Base-by-base conservation (phyloP, 495 filamentous ascomycete genomes). In the Tuber brumale region DNA sequence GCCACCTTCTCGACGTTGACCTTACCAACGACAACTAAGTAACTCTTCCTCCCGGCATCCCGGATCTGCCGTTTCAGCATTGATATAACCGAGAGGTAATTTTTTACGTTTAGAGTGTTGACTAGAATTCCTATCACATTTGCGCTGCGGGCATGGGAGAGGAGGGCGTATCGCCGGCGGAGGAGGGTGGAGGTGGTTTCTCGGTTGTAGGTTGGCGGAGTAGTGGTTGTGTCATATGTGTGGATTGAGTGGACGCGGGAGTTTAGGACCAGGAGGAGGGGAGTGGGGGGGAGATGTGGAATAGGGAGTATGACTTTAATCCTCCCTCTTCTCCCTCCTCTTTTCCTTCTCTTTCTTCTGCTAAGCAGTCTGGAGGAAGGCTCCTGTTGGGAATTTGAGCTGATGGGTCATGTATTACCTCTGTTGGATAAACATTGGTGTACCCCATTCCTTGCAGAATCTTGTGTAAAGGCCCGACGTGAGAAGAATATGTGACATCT, bases 1-100 rank as follows among this genome's bases (percentile, higher is more conserved):
- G 95, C 96, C 8, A 99, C 86, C 84, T 99, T 99, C 74, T 94
- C 94, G 1, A 94, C 92, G 81, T 98, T 98, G 3, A 98, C 86
- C 82, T 97, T 98, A 57, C 95, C 95, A 7, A 99, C 96, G 2
- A 99, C 96, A 72, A 99, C 94, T 35, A 93, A 92, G 83, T 99
- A 98, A 83, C 88, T 91, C 83, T 99, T 99, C 85, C 97, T 97
- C 37, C 93, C 94, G 0, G 92, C 90, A 1, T 86, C 88, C 3
- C 88, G 86, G 76, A 98, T 95, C 76, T 88, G 87, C 14, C 85
- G 83, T 70, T 91, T 89, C 70, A 97, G 87, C 79, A 89, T 88
- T 21, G 91, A 87, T 76, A 97, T 88, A 19, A 94, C 92, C 46
- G 91, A 85, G 71, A 97, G 87, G 86, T 97, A 98, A 82, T 97